A percentile compares a stretch with the other conserved stretches of the same genome.
Conservation (phyloP, 768 basidiomycete species). For the Tephrocybe sp. region DNA sequence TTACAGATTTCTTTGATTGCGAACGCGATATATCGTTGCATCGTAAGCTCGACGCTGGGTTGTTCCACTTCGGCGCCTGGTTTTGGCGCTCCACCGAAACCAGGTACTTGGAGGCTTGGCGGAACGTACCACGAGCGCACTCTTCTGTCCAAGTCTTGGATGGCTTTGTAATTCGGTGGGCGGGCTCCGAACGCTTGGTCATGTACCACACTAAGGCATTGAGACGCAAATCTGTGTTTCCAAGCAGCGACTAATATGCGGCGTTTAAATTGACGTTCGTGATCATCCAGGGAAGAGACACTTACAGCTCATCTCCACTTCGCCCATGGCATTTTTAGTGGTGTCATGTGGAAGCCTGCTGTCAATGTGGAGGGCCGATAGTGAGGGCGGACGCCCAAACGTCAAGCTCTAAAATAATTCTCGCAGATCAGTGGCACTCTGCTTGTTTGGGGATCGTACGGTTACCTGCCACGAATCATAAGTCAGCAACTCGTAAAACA, state of each 20-base stretch:
- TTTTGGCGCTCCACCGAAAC: slow-evolving; percentile 50
- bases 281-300: slow-evolving; percentile 11
- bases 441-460: slow-evolving; percentile 5
- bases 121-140: slow-evolving; percentile 64
- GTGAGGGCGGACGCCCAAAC: slow-evolving; percentile 68
- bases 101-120: slow-evolving; percentile 60
- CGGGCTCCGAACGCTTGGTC: slow-evolving; percentile 68
- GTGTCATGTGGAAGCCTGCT: slow-evolving; percentile 49
- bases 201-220: slow-evolving; percentile 62
- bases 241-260: slow-evolving; percentile 52
- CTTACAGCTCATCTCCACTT: slow-evolving; percentile 64
- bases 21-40: slow-evolving; percentile 66
- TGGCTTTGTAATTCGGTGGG: slow-evolving; percentile 55
- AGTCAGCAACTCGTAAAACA: slow-evolving; percentile 65
- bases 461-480: slow-evolving; percentile 72
- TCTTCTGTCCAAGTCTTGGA: slow-evolving; percentile 65
- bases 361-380: slow-evolving; percentile 55
- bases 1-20: slow-evolving; percentile 68
- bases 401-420: slow-evolving; percentile 54
- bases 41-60: slow-evolving; percentile 54
- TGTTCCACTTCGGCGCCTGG: slow-evolving; percentile 38
- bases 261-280: not conserved
- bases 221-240: slow-evolving; percentile 65
- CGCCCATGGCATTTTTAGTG: slow-evolving; percentile 42
- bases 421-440: not conserved